Conservation (phyloP, 163 green algal species). For the Prototheca wickerhamii region DNA sequence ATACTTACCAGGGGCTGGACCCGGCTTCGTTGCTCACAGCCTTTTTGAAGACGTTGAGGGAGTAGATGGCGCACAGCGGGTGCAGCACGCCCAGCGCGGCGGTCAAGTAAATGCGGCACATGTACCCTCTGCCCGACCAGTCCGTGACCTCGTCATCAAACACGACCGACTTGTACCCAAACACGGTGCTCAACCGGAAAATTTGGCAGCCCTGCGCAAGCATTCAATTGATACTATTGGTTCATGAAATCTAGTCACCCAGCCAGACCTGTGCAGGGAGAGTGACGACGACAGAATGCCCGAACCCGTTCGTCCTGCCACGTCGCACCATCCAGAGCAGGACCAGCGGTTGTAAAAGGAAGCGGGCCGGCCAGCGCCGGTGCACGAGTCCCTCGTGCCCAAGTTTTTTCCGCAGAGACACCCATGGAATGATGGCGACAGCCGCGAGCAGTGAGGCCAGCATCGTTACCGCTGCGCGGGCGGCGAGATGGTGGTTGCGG, state of each 20-base stretch:
- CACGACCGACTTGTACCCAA: conserved; percentile 21
- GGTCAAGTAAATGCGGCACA: conserved; percentile 28
- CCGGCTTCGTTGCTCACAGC: too few relatives aligned
- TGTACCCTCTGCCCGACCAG: conserved; percentile 20
- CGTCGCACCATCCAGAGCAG: background rate
- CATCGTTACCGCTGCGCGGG: background rate
- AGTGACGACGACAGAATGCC: too few relatives aligned
- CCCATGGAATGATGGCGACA: background rate
- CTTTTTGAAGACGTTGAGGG: background rate
- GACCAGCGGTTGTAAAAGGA: background rate
- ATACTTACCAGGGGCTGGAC: too few relatives aligned
- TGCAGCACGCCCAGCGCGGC: conserved; percentile 15
- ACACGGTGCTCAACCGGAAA: conserved; percentile 22
- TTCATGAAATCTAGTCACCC: too few relatives aligned
- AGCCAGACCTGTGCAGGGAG: too few relatives aligned
- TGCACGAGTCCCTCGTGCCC: background rate
- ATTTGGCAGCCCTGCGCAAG: conserved; percentile 13
- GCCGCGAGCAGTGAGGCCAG: background rate
- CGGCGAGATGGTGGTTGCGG: too few relatives aligned
- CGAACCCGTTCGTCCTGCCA: too few relatives aligned
- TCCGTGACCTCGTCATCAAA: conserved; percentile 4
- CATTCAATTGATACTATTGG: too few relatives aligned
- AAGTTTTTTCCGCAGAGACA: background rate
- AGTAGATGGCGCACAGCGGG: conserved; percentile 8
- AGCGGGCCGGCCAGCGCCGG: background rate